Conservation (phyloP, 345 rosid genomes). For the Populus alba region DNA sequence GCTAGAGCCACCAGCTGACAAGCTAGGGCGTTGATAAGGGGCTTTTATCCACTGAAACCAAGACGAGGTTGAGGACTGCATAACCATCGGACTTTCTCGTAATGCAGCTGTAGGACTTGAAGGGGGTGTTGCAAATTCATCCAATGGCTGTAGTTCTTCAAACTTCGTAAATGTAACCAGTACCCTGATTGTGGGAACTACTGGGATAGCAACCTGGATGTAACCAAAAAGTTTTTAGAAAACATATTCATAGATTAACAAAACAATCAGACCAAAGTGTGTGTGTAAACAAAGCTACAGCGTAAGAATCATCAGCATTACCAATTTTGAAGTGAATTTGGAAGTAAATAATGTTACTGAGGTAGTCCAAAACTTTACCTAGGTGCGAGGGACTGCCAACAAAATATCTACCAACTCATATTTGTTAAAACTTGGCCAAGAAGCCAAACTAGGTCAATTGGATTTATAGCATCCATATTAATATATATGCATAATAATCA, state of each 20-base stretch:
- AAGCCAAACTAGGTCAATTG: neutral
- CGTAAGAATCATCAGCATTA: neutral
- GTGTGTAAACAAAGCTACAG: neutral
- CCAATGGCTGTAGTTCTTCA: slow-evolving; percentile 76
- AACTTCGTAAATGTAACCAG: slow-evolving; percentile 88
- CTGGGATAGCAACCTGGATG: slow-evolving; percentile 91
- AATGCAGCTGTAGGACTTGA: slow-evolving; percentile 69
- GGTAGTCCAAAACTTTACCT: neutral
- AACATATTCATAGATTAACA: neutral
- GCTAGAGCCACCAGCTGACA: slow-evolving; percentile 44
- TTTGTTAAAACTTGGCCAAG: neutral
- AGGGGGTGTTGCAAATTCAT: slow-evolving; percentile 87
- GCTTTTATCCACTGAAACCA: slow-evolving; percentile 97
- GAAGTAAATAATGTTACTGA: neutral
- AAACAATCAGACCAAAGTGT: neutral
- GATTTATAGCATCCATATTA: neutral
- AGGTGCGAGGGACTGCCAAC: neutral
- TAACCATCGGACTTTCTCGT: slow-evolving; percentile 58
- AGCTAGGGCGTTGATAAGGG: slow-evolving; percentile 56
- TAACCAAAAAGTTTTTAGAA: neutral
- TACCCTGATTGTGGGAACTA: slow-evolving; percentile 89
- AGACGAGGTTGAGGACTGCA: slow-evolving; percentile 51
- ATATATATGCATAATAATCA: neutral
- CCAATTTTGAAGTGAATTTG: neutral
- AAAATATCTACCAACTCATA: neutral